These are phyloP conservation scores for Phalaenopsis equestris DNA, from an alignment of 106 monocot genomes.

Conservation along the genomic window DNA sequence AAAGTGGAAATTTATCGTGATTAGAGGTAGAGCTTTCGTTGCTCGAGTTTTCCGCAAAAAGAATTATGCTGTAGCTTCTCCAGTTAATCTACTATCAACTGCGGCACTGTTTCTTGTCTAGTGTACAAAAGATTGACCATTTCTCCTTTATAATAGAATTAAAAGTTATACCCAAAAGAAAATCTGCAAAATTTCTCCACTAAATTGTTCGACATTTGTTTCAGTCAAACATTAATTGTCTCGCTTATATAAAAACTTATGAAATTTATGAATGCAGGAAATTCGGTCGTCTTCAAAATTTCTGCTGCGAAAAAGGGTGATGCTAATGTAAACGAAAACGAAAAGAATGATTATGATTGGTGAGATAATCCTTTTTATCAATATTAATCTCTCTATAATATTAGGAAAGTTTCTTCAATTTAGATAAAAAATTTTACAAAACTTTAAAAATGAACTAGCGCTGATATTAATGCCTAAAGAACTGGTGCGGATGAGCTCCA, in stretches of 20 bases:
- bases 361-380: background rate
- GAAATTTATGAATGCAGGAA: slow-evolving; percentile 10
- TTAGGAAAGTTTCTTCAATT: background rate
- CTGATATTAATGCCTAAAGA: too few species aligned
- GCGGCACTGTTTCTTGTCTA: too few species aligned
- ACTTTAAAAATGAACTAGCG: too few species aligned
- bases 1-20: too few species aligned
- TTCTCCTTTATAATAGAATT: background rate
- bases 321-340: slow-evolving; percentile 11
- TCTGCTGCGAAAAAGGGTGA: slow-evolving; percentile 32
- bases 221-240: background rate
- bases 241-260: background rate
- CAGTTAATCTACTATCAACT: too few species aligned
- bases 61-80: too few species aligned
- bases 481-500: too few species aligned
- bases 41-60: too few species aligned
- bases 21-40: too few species aligned
- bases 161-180: background rate
- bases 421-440: background rate
- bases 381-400: background rate
- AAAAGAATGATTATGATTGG: slow-evolving; percentile 55
- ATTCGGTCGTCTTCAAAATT: slow-evolving; percentile 27
- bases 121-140: too few species aligned
- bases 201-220: background rate
- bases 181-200: background rate